These are phyloP conservation scores for Diutina rugosa DNA, from an alignment of 1,139 yeast species.

Conservation along the genomic window DNA sequence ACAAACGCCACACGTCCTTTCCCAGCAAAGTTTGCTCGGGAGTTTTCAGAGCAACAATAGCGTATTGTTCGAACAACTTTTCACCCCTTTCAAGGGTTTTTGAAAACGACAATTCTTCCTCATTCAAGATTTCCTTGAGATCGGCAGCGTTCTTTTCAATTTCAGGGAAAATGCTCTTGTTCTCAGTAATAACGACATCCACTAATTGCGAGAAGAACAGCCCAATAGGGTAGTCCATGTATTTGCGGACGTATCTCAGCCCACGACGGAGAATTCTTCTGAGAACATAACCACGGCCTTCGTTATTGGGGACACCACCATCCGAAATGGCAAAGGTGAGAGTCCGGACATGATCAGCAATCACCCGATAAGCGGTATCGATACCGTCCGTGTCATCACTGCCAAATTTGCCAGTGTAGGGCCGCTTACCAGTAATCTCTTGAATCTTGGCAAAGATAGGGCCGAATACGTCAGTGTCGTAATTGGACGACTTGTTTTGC, in stretches of 20 bases:
- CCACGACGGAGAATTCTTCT: slow-evolving; percentile 97
- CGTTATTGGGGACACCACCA: slow-evolving; percentile 98
- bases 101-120: slow-evolving; percentile 90
- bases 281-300: slow-evolving; percentile 96
- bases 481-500: slow-evolving; percentile 83
- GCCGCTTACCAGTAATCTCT: slow-evolving; percentile 86
- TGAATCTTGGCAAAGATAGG: slow-evolving; percentile 79
- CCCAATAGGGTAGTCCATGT: slow-evolving; percentile 92
- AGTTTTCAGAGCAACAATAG: slow-evolving; percentile 65
- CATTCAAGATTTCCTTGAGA: slow-evolving; percentile 82
- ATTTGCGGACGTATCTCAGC: slow-evolving; percentile 91
- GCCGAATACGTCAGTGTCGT: slow-evolving; percentile 91
- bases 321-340: slow-evolving; percentile 91
- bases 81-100: slow-evolving; percentile 97
- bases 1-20: slow-evolving; percentile 94
- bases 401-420: slow-evolving; percentile 87
- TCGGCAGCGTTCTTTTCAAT: slow-evolving; percentile 56
- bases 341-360: slow-evolving; percentile 97
- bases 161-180: slow-evolving; percentile 85
- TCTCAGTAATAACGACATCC: slow-evolving; percentile 86
- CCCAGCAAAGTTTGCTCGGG: slow-evolving; percentile 75
- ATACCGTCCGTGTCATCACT: slow-evolving; percentile 85
- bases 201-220: slow-evolving; percentile 84
- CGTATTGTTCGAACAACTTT: slow-evolving; percentile 87
- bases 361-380: slow-evolving; percentile 95